Evolutionary conservation across 306 rosid genomes (phyloP).

Genomic region (Fragaria iinumae): DNA sequence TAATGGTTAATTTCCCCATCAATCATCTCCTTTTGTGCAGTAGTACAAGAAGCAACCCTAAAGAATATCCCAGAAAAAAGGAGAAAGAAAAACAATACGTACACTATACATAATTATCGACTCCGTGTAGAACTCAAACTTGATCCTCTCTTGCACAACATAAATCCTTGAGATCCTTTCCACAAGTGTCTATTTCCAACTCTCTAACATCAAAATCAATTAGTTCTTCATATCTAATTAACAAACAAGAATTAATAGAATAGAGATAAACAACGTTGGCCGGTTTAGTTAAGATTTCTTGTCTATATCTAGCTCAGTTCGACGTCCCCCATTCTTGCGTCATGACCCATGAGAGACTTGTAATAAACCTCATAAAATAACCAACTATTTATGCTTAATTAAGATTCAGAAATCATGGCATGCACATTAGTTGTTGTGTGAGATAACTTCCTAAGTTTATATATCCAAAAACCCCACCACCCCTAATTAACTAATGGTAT

Average conservation of each 20-base stretch:
- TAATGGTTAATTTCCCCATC: not conserved
- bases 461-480: not conserved
- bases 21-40: not conserved
- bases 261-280: not conserved
- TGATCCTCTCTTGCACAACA: not conserved
- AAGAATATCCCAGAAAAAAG: not conserved
- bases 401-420: not conserved
- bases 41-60: not conserved
- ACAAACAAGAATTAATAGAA: not conserved
- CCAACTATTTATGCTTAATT: not conserved
- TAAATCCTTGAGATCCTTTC: not conserved
- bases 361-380: not conserved
- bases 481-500: not conserved
- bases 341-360: not conserved
- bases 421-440: not conserved
- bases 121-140: constrained; percentile 7
- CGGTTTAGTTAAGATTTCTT: not conserved
- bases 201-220: not conserved
- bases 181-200: not conserved
- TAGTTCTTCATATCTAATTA: not conserved
- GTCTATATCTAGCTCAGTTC: not conserved
- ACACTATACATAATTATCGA: not conserved
- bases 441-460: not conserved
- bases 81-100: not conserved
- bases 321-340: constrained; percentile 3